Percentiles rank a stretch among this genome's conserved stretches.
phyloP scores from a whole-genome alignment of 1,284 basidiomycete species.

The Marasmius tenuissimus region DNA sequence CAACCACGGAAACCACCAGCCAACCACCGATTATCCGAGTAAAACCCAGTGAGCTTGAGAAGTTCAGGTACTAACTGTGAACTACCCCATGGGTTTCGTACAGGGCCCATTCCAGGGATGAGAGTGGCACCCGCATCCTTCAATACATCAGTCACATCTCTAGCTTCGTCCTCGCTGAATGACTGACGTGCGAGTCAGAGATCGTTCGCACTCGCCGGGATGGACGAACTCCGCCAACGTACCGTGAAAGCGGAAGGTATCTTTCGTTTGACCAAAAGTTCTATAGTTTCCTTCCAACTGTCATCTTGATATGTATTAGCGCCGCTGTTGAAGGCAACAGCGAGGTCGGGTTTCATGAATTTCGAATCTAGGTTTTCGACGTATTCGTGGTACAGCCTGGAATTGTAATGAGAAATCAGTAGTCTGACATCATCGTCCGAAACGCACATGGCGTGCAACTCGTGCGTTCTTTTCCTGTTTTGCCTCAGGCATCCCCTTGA shows the following conservation, averaged over 20 bases:
- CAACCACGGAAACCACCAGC: conserved; percentile 27
- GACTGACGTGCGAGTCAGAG: conserved; percentile 17
- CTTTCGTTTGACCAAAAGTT: conserved; percentile 21
- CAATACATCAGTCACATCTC: conserved; percentile 21
- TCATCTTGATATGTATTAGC: conserved; percentile 15
- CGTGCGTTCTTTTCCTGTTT: neutral
- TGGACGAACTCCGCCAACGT: neutral
- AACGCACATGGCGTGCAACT: neutral
- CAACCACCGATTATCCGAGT: conserved; percentile 32
- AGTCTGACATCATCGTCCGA: neutral
- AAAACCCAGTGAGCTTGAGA: conserved; percentile 27
- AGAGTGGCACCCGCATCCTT: conserved; percentile 20
- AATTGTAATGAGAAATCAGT: neutral
- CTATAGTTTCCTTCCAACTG: conserved; percentile 23
- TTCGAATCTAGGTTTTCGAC: conserved; percentile 12
- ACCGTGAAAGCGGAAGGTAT: conserved; percentile 29
- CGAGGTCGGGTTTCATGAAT: conserved; percentile 27
- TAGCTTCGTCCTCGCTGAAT: conserved; percentile 27
- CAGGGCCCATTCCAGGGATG: conserved; percentile 21
- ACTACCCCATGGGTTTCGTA: conserved; percentile 31
- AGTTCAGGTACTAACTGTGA: conserved; percentile 23
- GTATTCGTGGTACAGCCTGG: conserved; percentile 27
- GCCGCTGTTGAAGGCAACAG: conserved; percentile 32
- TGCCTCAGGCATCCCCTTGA: neutral
- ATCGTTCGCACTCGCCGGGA: neutral